A percentile compares a stretch with the other conserved stretches of the same genome.
Conservation (phyloP, 1,284 basidiomycete species). For the Chondrostereum purpureum region DNA sequence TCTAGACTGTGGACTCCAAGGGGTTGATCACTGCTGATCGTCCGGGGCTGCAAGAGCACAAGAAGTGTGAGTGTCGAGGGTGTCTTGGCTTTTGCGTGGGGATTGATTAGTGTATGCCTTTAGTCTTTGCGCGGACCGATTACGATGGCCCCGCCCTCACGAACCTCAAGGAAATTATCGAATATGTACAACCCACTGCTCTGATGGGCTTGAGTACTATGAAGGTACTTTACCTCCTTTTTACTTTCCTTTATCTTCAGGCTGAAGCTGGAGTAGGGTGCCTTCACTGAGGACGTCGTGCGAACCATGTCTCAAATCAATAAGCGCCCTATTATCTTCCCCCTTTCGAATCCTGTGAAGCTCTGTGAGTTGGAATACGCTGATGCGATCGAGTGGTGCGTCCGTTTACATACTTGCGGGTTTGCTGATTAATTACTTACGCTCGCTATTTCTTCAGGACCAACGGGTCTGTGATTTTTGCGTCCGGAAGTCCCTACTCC, state of each 20-base stretch:
- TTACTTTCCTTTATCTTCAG: conserved; percentile 9
- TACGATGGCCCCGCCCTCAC: conserved; percentile 58
- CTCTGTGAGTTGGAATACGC: neutral
- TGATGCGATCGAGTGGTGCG: neutral
- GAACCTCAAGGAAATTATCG: conserved; percentile 67
- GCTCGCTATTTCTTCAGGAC: conserved; percentile 48
- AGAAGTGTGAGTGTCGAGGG: conserved; percentile 41
- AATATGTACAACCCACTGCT: conserved; percentile 86
- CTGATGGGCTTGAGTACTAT: conserved; percentile 89
- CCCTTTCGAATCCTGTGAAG: conserved; percentile 88
- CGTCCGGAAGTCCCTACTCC: conserved; percentile 76
- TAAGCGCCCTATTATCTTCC: conserved; percentile 88
- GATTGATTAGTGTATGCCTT: no score
- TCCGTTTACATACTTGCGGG: neutral
- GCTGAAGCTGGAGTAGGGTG: conserved; percentile 36
- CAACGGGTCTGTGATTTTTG: conserved; percentile 65
- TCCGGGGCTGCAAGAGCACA: conserved; percentile 67
- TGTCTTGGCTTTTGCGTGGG: neutral
- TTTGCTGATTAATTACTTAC: neutral
- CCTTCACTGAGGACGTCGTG: conserved; percentile 76
- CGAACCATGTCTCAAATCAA: conserved; percentile 82
- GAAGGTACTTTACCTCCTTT: conserved; percentile 32
- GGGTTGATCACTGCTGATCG: conserved; percentile 66
- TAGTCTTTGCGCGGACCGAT: conserved; percentile 71
- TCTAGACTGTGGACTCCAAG: conserved; percentile 67